These are phyloP conservation scores for Rhodotorula sp. DNA, from an alignment of 1,284 basidiomycete genomes.

Conservation along the genomic window DNA sequence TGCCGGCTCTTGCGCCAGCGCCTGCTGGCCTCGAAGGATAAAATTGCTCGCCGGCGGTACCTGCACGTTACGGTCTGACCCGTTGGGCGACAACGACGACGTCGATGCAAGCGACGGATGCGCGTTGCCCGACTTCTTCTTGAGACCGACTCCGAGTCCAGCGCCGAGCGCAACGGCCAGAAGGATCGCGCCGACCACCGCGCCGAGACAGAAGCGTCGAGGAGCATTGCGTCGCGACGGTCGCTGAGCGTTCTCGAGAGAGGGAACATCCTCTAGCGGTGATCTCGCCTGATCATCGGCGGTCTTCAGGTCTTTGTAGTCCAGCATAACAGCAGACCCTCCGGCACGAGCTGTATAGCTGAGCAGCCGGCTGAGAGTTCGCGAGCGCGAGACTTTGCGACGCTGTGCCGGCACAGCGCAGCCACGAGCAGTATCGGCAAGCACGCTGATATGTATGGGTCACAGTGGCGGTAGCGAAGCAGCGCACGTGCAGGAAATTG, in stretches of 20 bases:
- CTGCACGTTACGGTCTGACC: not conserved
- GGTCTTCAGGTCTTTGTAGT: too few relatives aligned
- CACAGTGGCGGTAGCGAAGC: too few relatives aligned
- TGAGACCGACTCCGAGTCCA: not conserved
- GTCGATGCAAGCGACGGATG: not conserved
- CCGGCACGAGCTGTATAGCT: too few relatives aligned
- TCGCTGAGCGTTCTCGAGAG: not conserved
- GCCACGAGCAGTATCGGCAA: too few relatives aligned
- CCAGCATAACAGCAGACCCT: too few relatives aligned
- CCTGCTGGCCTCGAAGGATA: not conserved
- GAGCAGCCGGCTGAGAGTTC: too few relatives aligned
- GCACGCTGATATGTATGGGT: too few relatives aligned
- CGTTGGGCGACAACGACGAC: not conserved
- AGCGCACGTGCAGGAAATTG: too few relatives aligned
- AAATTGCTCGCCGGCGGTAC: not conserved
- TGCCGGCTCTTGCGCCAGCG: slow-evolving; percentile 18
- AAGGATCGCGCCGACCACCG: not conserved
- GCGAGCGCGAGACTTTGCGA: too few relatives aligned
- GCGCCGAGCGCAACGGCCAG: not conserved
- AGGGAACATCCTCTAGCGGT: too few relatives aligned
- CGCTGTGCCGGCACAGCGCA: too few relatives aligned
- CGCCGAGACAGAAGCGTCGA: not conserved
- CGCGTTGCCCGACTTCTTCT: not conserved
- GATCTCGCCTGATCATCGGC: too few relatives aligned
- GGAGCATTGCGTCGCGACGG: not conserved